Conservation (phyloP, 139 green algal species). For the Coelastrella sp. region DNA sequence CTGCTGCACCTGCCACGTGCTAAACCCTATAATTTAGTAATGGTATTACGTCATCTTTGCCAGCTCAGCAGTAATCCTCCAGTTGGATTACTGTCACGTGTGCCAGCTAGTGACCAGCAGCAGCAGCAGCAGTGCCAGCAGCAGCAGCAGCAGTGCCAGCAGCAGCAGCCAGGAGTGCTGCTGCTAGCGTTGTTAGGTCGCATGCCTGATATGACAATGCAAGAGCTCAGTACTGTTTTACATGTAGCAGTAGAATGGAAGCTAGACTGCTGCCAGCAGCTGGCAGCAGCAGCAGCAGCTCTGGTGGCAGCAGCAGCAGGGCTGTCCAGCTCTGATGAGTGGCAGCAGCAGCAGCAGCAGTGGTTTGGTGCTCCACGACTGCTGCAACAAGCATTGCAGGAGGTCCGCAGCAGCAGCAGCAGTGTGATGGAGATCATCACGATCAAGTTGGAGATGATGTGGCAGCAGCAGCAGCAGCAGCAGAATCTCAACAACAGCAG, state of each 20-base stretch:
- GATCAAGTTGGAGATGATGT: neutral
- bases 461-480: neutral
- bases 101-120: neutral
- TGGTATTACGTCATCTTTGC: conserved; percentile 36
- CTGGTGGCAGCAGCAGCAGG: conserved; percentile 20
- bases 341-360: conserved; percentile 30
- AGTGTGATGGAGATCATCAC: too few relatives aligned
- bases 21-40: conserved; percentile 21
- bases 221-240: conserved; percentile 23
- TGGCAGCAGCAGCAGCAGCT: conserved; percentile 2
- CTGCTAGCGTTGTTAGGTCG: neutral
- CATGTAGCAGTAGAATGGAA: conserved; percentile 29
- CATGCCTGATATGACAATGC: conserved; percentile 21
- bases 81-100: neutral
- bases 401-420: conserved; percentile 24
- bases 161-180: neutral
- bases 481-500: neutral
- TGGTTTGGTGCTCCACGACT: neutral
- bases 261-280: neutral
- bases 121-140: neutral
- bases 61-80: neutral
- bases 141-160: neutral
- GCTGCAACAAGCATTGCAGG: neutral
- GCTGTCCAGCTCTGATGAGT: too few relatives aligned
- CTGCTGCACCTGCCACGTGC: neutral